Base-by-base conservation (phyloP, 768 basidiomycete species). In the Boletus eberwhitei region DNA sequence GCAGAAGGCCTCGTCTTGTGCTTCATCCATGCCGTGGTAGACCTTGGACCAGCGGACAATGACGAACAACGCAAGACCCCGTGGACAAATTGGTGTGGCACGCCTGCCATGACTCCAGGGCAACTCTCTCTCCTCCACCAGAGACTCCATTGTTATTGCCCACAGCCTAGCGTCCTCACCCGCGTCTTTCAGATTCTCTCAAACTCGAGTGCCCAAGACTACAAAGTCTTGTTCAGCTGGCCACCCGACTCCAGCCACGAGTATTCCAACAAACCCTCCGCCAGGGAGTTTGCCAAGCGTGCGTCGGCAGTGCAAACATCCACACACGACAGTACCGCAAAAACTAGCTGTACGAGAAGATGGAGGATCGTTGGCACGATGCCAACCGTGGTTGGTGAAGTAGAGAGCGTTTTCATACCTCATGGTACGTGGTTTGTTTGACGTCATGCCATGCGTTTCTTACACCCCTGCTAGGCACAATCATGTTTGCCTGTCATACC, bases 81-180 rank as follows among this genome's bases (percentile, higher is more conserved):
- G 32, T 93, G 90, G 91, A 80, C 89, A 2, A 93, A 91, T 67
- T 93, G 91, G 90, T 93, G 91, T 71, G 88, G 88, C 52, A 92
- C 91, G 0, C 85, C 85, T 4, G 69, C 67, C 48, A 80, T 93
- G 81, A 70, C 65, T 64, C 49, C 63, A 54, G 76, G 84, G 21
- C 82, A 90, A 61, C 73, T 86, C 50, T 70, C 83, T 22, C 74
- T 81, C 40, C 78, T 90, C 55, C 84, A 78, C 64, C 74, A 76
- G 59, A 76, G 81, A 50, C 82, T 91, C 55, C 73, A 80, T 58
- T 74, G 74, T 55, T 82, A 74, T 63, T 73, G 82, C 21, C 82
- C 81, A 26, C 80, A 77, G 59, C 74, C 77, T 9, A 74, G 73
- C 50, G 72, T 73, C 60, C 79, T 80, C 73, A 74, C 76, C 48